Conservation (phyloP, 306 rosid genomes). For the Acacia crassicarpa region DNA sequence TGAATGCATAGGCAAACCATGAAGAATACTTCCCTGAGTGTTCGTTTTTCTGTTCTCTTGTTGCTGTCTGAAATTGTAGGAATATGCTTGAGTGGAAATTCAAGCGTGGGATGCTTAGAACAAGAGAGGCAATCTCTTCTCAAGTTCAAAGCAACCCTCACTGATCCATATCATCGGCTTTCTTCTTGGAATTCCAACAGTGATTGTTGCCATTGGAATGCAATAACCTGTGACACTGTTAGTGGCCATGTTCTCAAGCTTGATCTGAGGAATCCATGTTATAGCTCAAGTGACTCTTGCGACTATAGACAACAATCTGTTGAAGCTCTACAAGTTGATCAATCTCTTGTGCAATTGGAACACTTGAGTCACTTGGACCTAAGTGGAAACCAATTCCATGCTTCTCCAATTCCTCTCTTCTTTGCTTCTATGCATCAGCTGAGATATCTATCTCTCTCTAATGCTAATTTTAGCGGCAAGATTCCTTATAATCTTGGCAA, state of each 20-base stretch:
- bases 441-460: background rate
- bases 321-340: background rate
- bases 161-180: background rate
- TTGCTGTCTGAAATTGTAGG: too few relatives aligned
- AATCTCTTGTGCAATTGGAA: background rate
- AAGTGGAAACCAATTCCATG: background rate
- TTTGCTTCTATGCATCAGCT: background rate
- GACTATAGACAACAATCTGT: background rate
- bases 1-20: background rate
- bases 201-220: background rate
- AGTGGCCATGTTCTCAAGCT: background rate
- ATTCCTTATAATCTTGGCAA: conserved; percentile 26
- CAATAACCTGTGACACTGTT: background rate
- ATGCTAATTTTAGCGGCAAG: background rate
- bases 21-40: background rate
- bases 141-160: too few relatives aligned
- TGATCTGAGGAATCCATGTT: background rate
- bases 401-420: background rate
- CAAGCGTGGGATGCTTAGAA: too few relatives aligned
- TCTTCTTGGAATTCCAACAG: background rate
- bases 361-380: background rate
- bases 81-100: too few relatives aligned
- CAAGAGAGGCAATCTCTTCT: too few relatives aligned
- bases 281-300: background rate
- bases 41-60: background rate